Conservation (phyloP, 345 rosid genomes). For the Linum tenue region DNA sequence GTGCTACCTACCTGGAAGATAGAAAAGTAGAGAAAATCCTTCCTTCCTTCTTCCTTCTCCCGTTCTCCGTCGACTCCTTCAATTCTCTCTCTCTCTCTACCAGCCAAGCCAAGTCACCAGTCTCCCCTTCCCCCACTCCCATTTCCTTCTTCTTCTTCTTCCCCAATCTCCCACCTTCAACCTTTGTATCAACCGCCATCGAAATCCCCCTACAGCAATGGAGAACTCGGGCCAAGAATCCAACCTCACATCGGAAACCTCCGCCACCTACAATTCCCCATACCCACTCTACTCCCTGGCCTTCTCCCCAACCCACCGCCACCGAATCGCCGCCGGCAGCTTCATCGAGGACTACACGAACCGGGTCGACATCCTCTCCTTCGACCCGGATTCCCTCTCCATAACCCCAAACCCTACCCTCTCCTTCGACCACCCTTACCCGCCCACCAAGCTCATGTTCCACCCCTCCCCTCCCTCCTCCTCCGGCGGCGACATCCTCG, state of each 20-base stretch:
- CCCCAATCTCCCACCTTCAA: no score
- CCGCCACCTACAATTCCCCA: conserved; percentile 76
- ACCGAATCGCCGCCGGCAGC: conserved; percentile 78
- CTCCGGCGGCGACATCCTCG: conserved; percentile 45
- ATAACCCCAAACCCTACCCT: conserved; percentile 43
- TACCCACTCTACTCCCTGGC: conserved; percentile 83
- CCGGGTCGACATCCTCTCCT: conserved; percentile 74
- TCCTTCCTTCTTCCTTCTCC: no score
- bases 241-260: conserved; percentile 57
- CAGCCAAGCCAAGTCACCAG: no score
- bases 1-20: no score
- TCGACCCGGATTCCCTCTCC: conserved; percentile 62
- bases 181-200: no score
- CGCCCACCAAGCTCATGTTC: conserved; percentile 80
- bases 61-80: no score
- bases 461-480: conserved; percentile 36
- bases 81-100: no score
- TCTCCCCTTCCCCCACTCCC: no score
- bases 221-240: conserved; percentile 80
- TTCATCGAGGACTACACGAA: conserved; percentile 77
- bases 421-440: conserved; percentile 69
- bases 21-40: no score
- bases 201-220: conserved; percentile 21
- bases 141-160: no score
- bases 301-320: conserved; percentile 28